Evolutionary conservation across 2,329 filamentous ascomycete species (phyloP).

Genomic region (Daldinia sp.): DNA sequence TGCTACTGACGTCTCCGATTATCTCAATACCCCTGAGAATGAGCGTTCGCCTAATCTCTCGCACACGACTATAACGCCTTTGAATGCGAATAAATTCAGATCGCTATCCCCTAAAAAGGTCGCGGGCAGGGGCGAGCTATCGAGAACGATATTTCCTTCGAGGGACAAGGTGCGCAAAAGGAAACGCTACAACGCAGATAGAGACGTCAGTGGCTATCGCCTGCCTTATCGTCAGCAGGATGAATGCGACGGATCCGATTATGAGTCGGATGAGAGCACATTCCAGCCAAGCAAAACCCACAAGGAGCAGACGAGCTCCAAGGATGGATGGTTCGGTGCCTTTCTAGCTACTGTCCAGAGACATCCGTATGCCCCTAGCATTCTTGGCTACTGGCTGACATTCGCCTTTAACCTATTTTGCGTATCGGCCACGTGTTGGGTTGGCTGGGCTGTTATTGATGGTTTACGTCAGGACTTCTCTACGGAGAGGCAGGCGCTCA

Average conservation of each 20-base stretch:
- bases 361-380: conserved; percentile 66
- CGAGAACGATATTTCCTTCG: conserved; percentile 52
- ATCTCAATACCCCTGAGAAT: conserved; percentile 61
- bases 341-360: conserved; percentile 63
- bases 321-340: conserved; percentile 52
- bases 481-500: conserved; percentile 73
- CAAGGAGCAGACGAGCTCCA: conserved; percentile 38
- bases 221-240: conserved; percentile 54
- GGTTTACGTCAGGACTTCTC: conserved; percentile 79
- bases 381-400: conserved; percentile 67
- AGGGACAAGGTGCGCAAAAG: conserved; percentile 61
- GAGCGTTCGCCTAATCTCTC: conserved; percentile 54
- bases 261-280: conserved; percentile 59
- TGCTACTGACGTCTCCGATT: conserved; percentile 64
- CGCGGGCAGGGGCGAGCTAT: conserved; percentile 71
- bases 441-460: conserved; percentile 73
- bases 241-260: conserved; percentile 56
- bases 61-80: conserved; percentile 59
- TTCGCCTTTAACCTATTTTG: conserved; percentile 68
- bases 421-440: conserved; percentile 57
- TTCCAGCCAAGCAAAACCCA: conserved; percentile 38
- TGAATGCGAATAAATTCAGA: conserved; percentile 56
- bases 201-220: conserved; percentile 58
- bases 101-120: conserved; percentile 50
- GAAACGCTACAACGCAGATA: conserved; percentile 60